Conservation (phyloP, 352 stramenopile species). For the Phytophthora sojae region DNA sequence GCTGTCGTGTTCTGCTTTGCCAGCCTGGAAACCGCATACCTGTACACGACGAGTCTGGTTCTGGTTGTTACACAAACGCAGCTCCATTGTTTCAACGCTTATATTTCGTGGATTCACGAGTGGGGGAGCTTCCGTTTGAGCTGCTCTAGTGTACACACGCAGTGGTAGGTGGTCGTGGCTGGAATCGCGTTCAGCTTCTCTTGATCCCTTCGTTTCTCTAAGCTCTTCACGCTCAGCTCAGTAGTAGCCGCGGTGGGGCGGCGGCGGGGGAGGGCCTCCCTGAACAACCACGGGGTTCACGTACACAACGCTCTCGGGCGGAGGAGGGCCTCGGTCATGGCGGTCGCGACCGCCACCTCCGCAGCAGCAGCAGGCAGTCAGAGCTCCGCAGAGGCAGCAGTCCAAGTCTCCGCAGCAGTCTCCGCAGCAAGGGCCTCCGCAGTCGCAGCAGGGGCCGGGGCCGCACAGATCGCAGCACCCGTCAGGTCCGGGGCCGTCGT, state of each 20-base stretch:
- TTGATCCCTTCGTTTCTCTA: background rate
- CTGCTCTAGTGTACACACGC: slow-evolving; percentile 16
- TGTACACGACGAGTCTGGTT: too few relatives aligned
- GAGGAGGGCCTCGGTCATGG: slow-evolving; percentile 22
- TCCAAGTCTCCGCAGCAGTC: slow-evolving; percentile 33
- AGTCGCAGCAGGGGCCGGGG: slow-evolving; percentile 16
- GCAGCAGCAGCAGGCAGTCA: slow-evolving; percentile 35
- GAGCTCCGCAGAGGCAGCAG: slow-evolving; percentile 36
- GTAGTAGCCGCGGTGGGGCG: slow-evolving; percentile 28
- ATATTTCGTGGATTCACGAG: background rate
- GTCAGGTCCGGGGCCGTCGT: slow-evolving; percentile 24
- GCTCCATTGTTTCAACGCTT: slow-evolving; percentile 12
- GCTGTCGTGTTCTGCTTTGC: too few relatives aligned
- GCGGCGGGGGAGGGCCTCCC: slow-evolving; percentile 11
- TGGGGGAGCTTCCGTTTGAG: background rate
- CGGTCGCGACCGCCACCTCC: slow-evolving; percentile 12
- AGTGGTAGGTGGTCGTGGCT: background rate
- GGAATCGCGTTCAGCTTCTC: background rate
- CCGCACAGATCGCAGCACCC: slow-evolving; percentile 25
- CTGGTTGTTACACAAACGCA: background rate
- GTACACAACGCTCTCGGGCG: slow-evolving; percentile 33
- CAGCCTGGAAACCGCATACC: too few relatives aligned
- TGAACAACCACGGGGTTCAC: slow-evolving; percentile 37
- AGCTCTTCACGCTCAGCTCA: slow-evolving; percentile 13
- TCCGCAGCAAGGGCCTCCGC: slow-evolving; percentile 16